Evolutionary conservation across 2,329 filamentous ascomycete species (phyloP).

Genomic region (Hypoxylon sp.): DNA sequence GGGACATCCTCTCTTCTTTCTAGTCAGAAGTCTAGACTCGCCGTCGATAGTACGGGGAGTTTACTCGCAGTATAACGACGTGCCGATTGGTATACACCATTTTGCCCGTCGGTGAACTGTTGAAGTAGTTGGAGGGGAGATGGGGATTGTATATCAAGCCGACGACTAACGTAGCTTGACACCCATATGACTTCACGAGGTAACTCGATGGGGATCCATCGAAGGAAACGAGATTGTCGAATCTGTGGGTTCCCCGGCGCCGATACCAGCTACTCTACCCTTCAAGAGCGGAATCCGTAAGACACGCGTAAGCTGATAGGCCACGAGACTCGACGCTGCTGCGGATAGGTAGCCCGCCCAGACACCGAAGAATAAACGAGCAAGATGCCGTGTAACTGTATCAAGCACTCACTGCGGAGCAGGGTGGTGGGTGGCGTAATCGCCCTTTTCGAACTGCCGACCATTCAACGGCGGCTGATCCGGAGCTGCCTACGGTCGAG

Average conservation of each 20-base stretch:
- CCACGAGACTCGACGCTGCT: conserved; percentile 4
- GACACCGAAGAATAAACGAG: conserved; percentile 13
- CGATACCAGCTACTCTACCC: not conserved
- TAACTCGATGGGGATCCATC: not conserved
- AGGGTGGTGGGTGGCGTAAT: conserved; percentile 13
- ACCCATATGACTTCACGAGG: not conserved
- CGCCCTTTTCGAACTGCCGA: conserved; percentile 28
- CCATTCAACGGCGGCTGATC: conserved; percentile 6
- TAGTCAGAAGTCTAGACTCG: not conserved
- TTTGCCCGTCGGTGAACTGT: not conserved
- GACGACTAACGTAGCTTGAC: not conserved
- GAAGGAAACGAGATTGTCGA: not conserved
- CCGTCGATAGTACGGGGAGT: not conserved
- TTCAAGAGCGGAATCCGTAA: not conserved
- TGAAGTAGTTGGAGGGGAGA: not conserved
- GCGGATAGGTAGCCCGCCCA: not conserved
- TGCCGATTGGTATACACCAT: not conserved
- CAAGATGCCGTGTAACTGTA: conserved; percentile 26
- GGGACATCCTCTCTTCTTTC: not conserved
- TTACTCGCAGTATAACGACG: not conserved
- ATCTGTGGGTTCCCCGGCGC: not conserved
- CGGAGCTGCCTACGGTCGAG: conserved; percentile 7
- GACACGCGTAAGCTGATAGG: conserved; percentile 1
- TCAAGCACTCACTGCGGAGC: conserved; percentile 15
- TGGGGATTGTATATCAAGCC: not conserved